Percentiles rank a stretch among this genome's conserved stretches.
Conservation (phyloP, 495 filamentous ascomycete species). For the Rusavskia elegans region DNA sequence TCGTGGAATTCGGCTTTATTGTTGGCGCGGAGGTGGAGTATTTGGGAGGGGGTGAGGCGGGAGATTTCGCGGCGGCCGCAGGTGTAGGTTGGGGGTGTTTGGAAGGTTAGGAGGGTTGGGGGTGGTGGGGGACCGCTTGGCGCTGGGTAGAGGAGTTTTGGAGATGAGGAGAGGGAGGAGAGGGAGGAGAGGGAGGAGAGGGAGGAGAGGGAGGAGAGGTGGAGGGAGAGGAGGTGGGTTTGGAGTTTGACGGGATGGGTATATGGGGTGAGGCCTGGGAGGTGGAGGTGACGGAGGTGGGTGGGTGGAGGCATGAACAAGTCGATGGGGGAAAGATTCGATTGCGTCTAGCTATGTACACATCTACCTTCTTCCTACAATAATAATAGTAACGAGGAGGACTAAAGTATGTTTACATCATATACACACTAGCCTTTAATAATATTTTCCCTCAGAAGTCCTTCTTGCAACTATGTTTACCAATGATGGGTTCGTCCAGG, state of each 20-base stretch:
- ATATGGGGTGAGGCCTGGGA: slow-evolving; percentile 41
- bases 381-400: too few species aligned
- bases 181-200: slow-evolving; percentile 30
- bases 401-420: too few species aligned
- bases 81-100: slow-evolving; percentile 75
- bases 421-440: too few species aligned
- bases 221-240: slow-evolving; percentile 28
- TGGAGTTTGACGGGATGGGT: slow-evolving; percentile 31
- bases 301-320: slow-evolving; percentile 8
- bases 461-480: too few species aligned
- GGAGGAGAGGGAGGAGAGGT: slow-evolving; percentile 21
- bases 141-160: slow-evolving; percentile 3
- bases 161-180: slow-evolving; percentile 14
- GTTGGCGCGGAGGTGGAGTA: slow-evolving; percentile 20
- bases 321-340: background rate
- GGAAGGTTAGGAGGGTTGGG: slow-evolving; percentile 68
- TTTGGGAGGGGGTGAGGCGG: slow-evolving; percentile 30
- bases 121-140: slow-evolving; percentile 23
- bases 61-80: slow-evolving; percentile 69
- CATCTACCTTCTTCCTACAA: too few species aligned
- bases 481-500: too few species aligned
- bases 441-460: too few species aligned
- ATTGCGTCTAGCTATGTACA: too few species aligned
- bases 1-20: slow-evolving; percentile 45
- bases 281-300: slow-evolving; percentile 52